Evolutionary conservation across 768 basidiomycete species (phyloP).

Genomic region (Boletus huronensis): DNA sequence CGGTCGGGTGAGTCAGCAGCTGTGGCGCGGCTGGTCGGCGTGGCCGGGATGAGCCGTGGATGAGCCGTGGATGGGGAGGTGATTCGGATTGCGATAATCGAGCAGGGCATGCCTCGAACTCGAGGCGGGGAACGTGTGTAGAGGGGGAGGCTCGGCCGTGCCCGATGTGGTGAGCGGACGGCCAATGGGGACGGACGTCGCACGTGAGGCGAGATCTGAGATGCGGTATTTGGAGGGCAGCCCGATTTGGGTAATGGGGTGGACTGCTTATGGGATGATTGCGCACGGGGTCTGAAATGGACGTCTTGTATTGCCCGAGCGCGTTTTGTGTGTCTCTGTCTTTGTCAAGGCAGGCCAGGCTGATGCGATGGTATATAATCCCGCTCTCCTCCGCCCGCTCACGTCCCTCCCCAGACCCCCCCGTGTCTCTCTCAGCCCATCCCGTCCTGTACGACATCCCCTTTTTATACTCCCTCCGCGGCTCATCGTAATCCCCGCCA

Average conservation of each 20-base stretch:
- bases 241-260: slow-evolving; percentile 17
- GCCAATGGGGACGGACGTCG: slow-evolving; percentile 11
- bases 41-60: neutral
- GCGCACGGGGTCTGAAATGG: slow-evolving; percentile 27
- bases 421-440: neutral
- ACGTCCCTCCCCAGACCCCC: neutral
- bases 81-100: slow-evolving; percentile 32
- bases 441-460: neutral
- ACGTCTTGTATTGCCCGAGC: slow-evolving; percentile 21
- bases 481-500: neutral
- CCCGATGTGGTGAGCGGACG: slow-evolving; percentile 10
- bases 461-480: neutral
- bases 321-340: slow-evolving; percentile 31
- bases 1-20: slow-evolving; percentile 14
- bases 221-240: slow-evolving; percentile 15
- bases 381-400: slow-evolving; percentile 20
- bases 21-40: neutral
- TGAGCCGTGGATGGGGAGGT: neutral
- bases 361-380: slow-evolving; percentile 28
- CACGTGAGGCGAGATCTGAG: slow-evolving; percentile 33
- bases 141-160: slow-evolving; percentile 2
- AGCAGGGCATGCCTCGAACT: slow-evolving; percentile 25
- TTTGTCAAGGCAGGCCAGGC: slow-evolving; percentile 14
- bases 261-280: slow-evolving; percentile 27
- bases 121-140: slow-evolving; percentile 33